These are phyloP conservation scores for Penicillium sclerotiorum DNA, from an alignment of 2,329 filamentous ascomycete species.

Conservation along the genomic window DNA sequence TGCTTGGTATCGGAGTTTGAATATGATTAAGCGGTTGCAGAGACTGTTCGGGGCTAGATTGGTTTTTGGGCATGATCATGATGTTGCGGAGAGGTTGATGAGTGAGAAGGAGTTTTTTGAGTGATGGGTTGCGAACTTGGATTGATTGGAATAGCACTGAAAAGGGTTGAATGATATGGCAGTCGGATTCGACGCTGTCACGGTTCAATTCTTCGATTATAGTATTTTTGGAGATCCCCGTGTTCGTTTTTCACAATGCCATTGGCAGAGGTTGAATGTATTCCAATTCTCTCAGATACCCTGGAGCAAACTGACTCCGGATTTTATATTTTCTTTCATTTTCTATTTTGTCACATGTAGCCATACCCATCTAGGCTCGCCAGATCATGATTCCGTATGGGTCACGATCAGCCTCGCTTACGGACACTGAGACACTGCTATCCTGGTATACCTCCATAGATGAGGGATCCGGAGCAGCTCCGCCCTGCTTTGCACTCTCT, in stretches of 20 bases:
- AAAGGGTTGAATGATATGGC: too few relatives aligned
- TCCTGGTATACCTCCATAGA: slow-evolving; percentile 55
- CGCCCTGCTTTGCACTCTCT: slow-evolving; percentile 25
- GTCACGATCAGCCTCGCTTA: slow-evolving; percentile 81
- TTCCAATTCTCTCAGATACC: too few relatives aligned
- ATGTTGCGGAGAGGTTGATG: not conserved
- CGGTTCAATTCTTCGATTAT: too few relatives aligned
- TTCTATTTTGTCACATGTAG: too few relatives aligned
- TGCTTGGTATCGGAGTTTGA: slow-evolving; percentile 38
- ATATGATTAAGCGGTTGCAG: slow-evolving; percentile 23
- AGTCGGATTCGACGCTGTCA: too few relatives aligned
- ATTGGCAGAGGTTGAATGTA: too few relatives aligned
- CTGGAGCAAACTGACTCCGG: too few relatives aligned
- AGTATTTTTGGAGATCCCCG: too few relatives aligned
- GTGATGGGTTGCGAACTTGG: too few relatives aligned
- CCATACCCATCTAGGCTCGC: slow-evolving; percentile 18
- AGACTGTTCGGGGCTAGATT: slow-evolving; percentile 9
- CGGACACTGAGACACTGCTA: slow-evolving; percentile 63
- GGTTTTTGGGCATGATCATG: slow-evolving; percentile 9
- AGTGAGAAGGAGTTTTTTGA: slow-evolving; percentile 4
- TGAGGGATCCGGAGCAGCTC: slow-evolving; percentile 32
- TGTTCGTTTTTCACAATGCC: too few relatives aligned
- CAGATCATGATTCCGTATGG: slow-evolving; percentile 75
- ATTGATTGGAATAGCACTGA: too few relatives aligned
- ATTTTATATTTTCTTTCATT: too few relatives aligned